phyloP scores from a whole-genome alignment of 805 yeast species.

The Starmerella davenportii region DNA sequence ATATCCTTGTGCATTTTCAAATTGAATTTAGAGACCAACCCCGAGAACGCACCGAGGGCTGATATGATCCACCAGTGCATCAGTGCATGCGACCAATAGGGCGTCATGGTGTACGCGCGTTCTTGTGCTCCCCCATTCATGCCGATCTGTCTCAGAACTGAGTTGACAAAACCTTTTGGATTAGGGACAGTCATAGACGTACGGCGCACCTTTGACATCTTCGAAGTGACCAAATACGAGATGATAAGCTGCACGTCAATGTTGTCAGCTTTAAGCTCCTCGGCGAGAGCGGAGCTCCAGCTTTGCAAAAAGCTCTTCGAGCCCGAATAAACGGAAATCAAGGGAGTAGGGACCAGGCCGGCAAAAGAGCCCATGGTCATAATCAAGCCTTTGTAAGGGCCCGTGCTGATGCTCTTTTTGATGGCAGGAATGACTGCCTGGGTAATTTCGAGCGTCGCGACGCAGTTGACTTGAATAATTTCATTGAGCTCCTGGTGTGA shows the following conservation, averaged over 20 bases:
- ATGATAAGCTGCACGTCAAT: slow-evolving; percentile 75
- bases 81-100: slow-evolving; percentile 85
- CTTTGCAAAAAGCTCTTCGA: slow-evolving; percentile 87
- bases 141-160: slow-evolving; percentile 54
- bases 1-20: slow-evolving; percentile 61
- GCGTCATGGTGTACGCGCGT: slow-evolving; percentile 69
- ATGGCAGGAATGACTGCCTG: slow-evolving; percentile 63
- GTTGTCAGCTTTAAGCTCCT: slow-evolving; percentile 49
- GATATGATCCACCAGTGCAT: slow-evolving; percentile 65
- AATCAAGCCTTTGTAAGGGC: slow-evolving; percentile 39
- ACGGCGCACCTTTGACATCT: slow-evolving; percentile 85
- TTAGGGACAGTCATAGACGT: slow-evolving; percentile 60
- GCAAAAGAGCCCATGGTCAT: slow-evolving; percentile 95
- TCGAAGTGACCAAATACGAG: slow-evolving; percentile 81
- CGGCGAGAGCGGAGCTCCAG: slow-evolving; percentile 81
- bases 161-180: slow-evolving; percentile 61
- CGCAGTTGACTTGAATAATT: slow-evolving; percentile 71
- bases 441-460: slow-evolving; percentile 70
- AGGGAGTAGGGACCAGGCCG: slow-evolving; percentile 83
- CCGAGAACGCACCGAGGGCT: slow-evolving; percentile 67
- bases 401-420: slow-evolving; percentile 27
- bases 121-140: slow-evolving; percentile 87
- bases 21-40: slow-evolving; percentile 50
- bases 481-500: slow-evolving; percentile 51
- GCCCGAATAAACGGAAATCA: slow-evolving; percentile 85